phyloP scores from a whole-genome alignment of 768 basidiomycete species.

The Amanita thiersii region DNA sequence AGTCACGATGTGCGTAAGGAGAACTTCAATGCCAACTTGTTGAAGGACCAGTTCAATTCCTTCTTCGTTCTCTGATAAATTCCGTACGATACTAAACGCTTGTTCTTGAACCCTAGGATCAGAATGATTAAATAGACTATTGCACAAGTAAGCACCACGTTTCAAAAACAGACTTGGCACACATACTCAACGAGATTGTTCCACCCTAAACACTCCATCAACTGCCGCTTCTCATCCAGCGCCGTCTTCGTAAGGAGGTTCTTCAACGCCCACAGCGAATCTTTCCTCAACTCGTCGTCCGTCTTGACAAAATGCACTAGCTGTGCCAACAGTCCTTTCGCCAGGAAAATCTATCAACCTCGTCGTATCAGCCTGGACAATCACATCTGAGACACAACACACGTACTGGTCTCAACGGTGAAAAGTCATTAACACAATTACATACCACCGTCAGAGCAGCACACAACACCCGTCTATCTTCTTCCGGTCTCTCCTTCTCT shows the following conservation, averaged over 20 bases:
- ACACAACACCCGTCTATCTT: constrained; percentile 62
- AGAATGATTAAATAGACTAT: constrained; percentile 46
- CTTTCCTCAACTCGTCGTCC: constrained; percentile 53
- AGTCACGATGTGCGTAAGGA: constrained; percentile 37
- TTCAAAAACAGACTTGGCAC: constrained; percentile 3
- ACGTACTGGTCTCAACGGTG: constrained; percentile 66
- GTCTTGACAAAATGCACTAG: constrained; percentile 49
- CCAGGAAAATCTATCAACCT: constrained; percentile 47
- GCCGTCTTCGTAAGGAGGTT: constrained; percentile 67
- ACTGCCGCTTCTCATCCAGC: constrained; percentile 49
- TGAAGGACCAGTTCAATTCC: constrained; percentile 56
- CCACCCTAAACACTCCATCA: constrained; percentile 73
- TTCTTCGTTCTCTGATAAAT: constrained; percentile 57
- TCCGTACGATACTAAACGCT: constrained; percentile 55
- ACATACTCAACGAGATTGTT: constrained; percentile 44
- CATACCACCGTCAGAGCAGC: constrained; percentile 73
- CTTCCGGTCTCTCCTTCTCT: constrained; percentile 27
- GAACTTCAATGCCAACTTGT: constrained; percentile 36
- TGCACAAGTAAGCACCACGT: neutral
- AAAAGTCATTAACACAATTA: constrained; percentile 83
- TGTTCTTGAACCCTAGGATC: constrained; percentile 62
- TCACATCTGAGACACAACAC: neutral
- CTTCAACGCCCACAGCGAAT: constrained; percentile 81
- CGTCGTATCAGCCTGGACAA: neutral
- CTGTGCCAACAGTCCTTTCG: constrained; percentile 57